Evolutionary conservation across 192 early-diverging fungal genomes (phyloP).

Genomic region (Coemansia sp.): DNA sequence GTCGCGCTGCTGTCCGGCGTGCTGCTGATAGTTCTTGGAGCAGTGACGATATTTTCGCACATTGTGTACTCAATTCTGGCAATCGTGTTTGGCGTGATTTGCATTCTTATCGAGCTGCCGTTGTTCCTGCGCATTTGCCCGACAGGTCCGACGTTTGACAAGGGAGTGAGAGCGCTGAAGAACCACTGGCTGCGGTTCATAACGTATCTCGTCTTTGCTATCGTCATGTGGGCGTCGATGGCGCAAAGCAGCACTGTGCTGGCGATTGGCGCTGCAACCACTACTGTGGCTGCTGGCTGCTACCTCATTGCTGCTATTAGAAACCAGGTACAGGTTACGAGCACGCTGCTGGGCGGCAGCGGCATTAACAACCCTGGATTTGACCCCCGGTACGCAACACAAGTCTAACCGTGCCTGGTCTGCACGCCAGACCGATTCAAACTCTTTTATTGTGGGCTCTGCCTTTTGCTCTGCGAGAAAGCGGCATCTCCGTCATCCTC

Average conservation of each 20-base stretch:
- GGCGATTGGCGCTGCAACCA: slow-evolving; percentile 45
- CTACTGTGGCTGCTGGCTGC: slow-evolving; percentile 41
- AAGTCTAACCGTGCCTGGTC: slow-evolving; percentile 12
- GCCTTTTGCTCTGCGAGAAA: no score
- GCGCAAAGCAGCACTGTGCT: slow-evolving; percentile 45
- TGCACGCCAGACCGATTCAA: neutral
- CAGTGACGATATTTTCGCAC: slow-evolving; percentile 46
- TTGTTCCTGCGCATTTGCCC: slow-evolving; percentile 41
- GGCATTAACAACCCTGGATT: slow-evolving; percentile 29
- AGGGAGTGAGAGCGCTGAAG: slow-evolving; percentile 34
- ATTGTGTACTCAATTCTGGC: slow-evolving; percentile 51
- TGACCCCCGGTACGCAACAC: slow-evolving; percentile 26
- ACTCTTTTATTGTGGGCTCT: no score
- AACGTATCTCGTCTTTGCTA: slow-evolving; percentile 50
- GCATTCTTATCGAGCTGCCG: slow-evolving; percentile 48
- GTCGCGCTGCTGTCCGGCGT: slow-evolving; percentile 47
- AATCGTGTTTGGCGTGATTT: slow-evolving; percentile 50
- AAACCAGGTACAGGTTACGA: slow-evolving; percentile 49
- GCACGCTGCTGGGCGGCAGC: slow-evolving; percentile 33
- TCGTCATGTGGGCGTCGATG: slow-evolving; percentile 56
- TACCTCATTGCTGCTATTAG: slow-evolving; percentile 50
- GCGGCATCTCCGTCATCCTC: neutral
- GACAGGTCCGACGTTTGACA: slow-evolving; percentile 41
- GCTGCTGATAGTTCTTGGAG: slow-evolving; percentile 50
- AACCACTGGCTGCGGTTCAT: slow-evolving; percentile 53